Conservation (phyloP, 768 basidiomycete species). For the Omphalotus guepiniiformis region DNA sequence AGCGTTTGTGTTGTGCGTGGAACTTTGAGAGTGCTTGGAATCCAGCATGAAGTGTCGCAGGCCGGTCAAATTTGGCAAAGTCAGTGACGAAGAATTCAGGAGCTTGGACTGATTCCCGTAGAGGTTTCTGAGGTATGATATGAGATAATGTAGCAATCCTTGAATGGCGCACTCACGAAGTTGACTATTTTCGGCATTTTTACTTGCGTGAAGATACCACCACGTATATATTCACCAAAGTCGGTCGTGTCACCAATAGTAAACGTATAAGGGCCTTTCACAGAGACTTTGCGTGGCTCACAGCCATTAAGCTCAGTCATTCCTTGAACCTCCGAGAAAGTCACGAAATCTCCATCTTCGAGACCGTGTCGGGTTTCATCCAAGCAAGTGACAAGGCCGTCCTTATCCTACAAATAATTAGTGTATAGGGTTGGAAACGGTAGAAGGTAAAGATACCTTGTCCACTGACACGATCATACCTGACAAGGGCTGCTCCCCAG, state of each 20-base stretch:
- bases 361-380: constrained; percentile 97
- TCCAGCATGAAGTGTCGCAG: constrained; percentile 83
- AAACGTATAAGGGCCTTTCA: constrained; percentile 98
- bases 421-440: not conserved
- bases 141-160: not conserved
- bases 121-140: constrained; percentile 66
- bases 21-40: constrained; percentile 93
- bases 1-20: constrained; percentile 51
- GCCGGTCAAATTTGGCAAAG: constrained; percentile 95
- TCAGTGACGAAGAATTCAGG: constrained; percentile 95
- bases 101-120: constrained; percentile 73
- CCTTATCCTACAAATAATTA: constrained; percentile 53
- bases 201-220: constrained; percentile 96
- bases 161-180: constrained; percentile 59
- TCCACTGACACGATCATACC: constrained; percentile 97
- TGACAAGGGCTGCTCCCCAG: constrained; percentile 89
- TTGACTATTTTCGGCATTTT: constrained; percentile 97
- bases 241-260: constrained; percentile 87
- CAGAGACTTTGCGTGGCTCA: constrained; percentile 86
- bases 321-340: constrained; percentile 93
- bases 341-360: constrained; percentile 98
- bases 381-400: constrained; percentile 93
- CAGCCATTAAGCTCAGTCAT: constrained; percentile 90
- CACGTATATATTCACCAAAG: constrained; percentile 72
- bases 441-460: constrained; percentile 45